Percentiles rank a stretch among this genome's conserved stretches.
These are phyloP conservation scores for Planoprotostelium fungivorum DNA, from an alignment of 78 protist species.

Conservation along the genomic window DNA sequence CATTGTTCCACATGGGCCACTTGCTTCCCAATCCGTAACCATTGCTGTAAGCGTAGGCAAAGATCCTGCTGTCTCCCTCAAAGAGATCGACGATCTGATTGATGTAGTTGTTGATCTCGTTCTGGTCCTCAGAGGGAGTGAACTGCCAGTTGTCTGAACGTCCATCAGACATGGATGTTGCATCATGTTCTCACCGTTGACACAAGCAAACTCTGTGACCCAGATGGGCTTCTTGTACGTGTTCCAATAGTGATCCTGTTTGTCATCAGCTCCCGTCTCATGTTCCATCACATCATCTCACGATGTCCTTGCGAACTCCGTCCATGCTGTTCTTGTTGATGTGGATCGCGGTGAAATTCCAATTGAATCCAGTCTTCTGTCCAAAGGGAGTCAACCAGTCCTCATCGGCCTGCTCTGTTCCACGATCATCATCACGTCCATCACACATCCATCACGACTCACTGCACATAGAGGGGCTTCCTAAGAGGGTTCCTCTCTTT, in stretches of 20 bases:
- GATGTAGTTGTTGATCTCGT: background rate
- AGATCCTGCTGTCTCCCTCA: background rate
- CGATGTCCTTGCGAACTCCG: background rate
- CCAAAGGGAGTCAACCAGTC: background rate
- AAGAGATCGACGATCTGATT: background rate
- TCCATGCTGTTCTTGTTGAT: background rate
- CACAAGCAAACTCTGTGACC: background rate
- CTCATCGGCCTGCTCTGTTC: background rate
- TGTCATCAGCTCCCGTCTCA: background rate
- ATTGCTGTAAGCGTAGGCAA: background rate
- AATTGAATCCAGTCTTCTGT: background rate
- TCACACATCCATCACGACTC: background rate
- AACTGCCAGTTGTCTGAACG: background rate
- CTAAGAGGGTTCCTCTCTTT: background rate
- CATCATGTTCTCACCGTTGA: background rate
- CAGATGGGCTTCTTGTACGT: background rate
- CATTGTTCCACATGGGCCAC: background rate
- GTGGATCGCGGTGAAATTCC: background rate
- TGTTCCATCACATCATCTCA: background rate
- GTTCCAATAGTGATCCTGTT: background rate
- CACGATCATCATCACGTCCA: background rate
- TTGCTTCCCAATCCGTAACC: background rate
- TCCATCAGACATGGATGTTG: background rate
- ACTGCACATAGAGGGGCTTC: background rate
- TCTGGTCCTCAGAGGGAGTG: background rate